Evolutionary conservation across 768 basidiomycete species (phyloP), one percentile per base, ranked within the genome.

Genomic region (Amanita molliuscula): DNA sequence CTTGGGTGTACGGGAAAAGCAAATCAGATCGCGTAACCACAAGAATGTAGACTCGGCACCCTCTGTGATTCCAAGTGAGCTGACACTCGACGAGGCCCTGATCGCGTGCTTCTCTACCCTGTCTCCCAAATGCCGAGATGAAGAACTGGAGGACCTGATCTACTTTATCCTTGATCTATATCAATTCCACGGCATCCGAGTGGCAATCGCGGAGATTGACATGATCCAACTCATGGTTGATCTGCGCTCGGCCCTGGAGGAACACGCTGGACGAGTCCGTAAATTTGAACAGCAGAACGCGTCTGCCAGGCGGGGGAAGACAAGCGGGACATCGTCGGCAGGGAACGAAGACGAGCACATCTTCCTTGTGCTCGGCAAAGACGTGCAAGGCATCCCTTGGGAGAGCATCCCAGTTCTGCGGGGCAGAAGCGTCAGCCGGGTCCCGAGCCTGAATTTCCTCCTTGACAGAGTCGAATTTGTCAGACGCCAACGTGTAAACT

Each of bases 121-220:
- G 2, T 81, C 88, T 2, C 81, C 88, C 0, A 79, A 81, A 58
- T 91, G 88, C 57, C 77, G 79, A 28, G 88, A 95, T 57, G 95
- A 99, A 61, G 96, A 99, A 60, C 71, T 97, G 7, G 96, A 98
- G 63, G 96, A 99, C 61, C 70, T 97, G 29, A 78, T 90, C 2
- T 97, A 93, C 62, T 97, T 95, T 67, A 75, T 97, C 28, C 72
- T 98, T 20, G 96, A 97, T 59, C 73, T 96, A 0, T 95, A 95
- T 61, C 92, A 95, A 60, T 88, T 95, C 67, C 84, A 93, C 54
- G 94, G 95, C 1, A 76, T 91, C 2, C 82, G 85, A 0, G 79
- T 98, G 21, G 90, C 91, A 0, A 80, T 86, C 37, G 84, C 91
- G 18, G 95, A 99, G 62, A 78, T 97, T 6, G 95, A 98, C 61